Percentiles rank a stretch among this genome's conserved stretches.
Evolutionary conservation across 1,284 basidiomycete species (phyloP).

Genomic region (Rhizoctonia solani): DNA sequence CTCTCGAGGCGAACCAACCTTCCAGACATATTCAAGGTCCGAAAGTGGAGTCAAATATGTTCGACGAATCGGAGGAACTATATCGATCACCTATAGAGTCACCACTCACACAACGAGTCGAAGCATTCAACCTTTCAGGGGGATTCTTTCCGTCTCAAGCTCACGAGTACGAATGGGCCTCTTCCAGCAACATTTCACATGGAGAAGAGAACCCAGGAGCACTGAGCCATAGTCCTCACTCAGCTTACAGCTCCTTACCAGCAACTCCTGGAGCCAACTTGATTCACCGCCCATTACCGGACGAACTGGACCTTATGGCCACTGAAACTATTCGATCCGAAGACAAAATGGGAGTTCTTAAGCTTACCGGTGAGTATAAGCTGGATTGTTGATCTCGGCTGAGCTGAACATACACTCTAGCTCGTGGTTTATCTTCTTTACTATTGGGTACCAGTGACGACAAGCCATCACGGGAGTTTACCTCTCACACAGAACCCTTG

Average conservation of each 20-base stretch:
- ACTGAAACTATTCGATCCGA: slow-evolving; percentile 21
- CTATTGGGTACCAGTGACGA: background rate
- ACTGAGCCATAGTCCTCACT: slow-evolving; percentile 6
- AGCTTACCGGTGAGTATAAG: slow-evolving; percentile 14
- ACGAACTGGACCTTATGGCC: slow-evolving; percentile 27
- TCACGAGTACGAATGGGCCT: slow-evolving; percentile 30
- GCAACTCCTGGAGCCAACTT: slow-evolving; percentile 19
- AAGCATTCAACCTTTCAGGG: slow-evolving; percentile 28
- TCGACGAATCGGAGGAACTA: slow-evolving; percentile 6
- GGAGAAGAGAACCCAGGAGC: background rate
- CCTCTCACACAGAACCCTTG: slow-evolving; percentile 4
- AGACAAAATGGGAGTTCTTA: slow-evolving; percentile 31
- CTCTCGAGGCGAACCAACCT: background rate
- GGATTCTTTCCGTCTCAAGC: slow-evolving; percentile 27
- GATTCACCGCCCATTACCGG: slow-evolving; percentile 17
- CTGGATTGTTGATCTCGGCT: background rate
- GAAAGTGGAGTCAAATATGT: background rate
- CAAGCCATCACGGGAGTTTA: background rate
- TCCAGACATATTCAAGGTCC: too few species aligned
- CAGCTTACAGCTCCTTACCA: slow-evolving; percentile 15
- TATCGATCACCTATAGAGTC: slow-evolving; percentile 25
- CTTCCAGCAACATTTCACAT: background rate
- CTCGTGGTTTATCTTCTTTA: slow-evolving; percentile 16
- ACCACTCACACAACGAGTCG: slow-evolving; percentile 19
- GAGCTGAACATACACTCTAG: slow-evolving; percentile 16